Base-by-base conservation (phyloP, 225 moss, liverwort and hornwort genomes). In the Thuidium tamariscinum region DNA sequence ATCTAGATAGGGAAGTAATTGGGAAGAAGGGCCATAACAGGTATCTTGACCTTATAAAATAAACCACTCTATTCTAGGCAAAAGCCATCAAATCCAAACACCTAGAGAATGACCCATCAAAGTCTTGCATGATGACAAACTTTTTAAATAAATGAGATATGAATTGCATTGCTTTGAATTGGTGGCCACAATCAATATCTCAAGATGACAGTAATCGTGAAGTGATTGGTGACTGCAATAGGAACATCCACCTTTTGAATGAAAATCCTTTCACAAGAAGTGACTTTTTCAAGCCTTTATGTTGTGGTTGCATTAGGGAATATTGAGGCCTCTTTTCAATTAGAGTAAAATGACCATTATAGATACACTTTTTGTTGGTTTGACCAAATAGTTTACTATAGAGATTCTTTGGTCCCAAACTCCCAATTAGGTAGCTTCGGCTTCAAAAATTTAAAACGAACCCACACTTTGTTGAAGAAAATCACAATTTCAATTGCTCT, bases 291-390 rank as follows among this genome's bases (percentile, higher is more conserved):
- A 18, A 4, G 18, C 30, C 46, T 72, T 27, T 1, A 18, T 30
- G 0, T 71, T 46, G 13, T 30, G 0, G 0, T 0, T 0, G 0
- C 25, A 1, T 16, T 29, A 30, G 16, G 0, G 0, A 72, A 48
- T 18, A 46, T 46, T 48, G 18, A 17, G 6, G 46, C 2, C 0
- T 0, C 3, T 29, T 44, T 5, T 44, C 6, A 3, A 5, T 7
- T 18, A 64, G 22, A 67, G 3, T 42, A 44, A 71, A 27, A 42
- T 41, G 26, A 22, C 26, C 10, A 72, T 18, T 46, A 10, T 6
- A 8, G 17, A 46, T 46, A 29, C 6, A 29, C 17, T 44, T 44
- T 16, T 70, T 16, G 70, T 41, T 70, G 16, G 16, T 27, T 27
- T 41, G 7, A 25, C 9, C 0, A 3, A 1, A 0, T 42, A 44